These are phyloP conservation scores for Lentithecium fluviatile DNA, from an alignment of 495 filamentous ascomycete genomes.

Conservation along the genomic window DNA sequence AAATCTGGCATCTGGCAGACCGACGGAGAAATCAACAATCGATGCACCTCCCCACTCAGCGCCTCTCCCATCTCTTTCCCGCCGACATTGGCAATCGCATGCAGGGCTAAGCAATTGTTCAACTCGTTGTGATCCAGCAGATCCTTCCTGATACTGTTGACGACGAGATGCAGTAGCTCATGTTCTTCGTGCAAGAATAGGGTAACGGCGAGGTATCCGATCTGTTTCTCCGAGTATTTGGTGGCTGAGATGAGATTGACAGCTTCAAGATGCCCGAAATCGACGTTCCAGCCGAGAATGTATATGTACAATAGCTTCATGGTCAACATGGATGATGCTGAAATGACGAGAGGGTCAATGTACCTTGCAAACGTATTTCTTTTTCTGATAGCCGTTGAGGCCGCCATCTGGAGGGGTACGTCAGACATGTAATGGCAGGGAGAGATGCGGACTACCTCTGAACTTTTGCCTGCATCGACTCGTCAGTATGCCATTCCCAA, in stretches of 20 bases:
- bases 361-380: conserved; percentile 99
- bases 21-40: conserved; percentile 92
- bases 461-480: conserved; percentile 63
- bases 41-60: conserved; percentile 87
- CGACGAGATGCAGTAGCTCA: conserved; percentile 90
- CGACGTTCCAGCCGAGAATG: conserved; percentile 98
- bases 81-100: conserved; percentile 98
- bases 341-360: not conserved
- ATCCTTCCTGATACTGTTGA: conserved; percentile 98
- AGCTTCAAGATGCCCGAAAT: conserved; percentile 97
- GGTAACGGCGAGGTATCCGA: conserved; percentile 96
- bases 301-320: conserved; percentile 90
- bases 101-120: conserved; percentile 95
- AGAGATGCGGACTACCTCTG: conserved; percentile 53
- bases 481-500: conserved; percentile 29
- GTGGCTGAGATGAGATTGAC: conserved; percentile 94
- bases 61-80: conserved; percentile 97
- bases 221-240: conserved; percentile 99
- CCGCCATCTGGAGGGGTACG: conserved; percentile 60
- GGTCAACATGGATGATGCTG: conserved; percentile 32
- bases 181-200: conserved; percentile 96
- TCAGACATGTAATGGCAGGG: conserved; percentile 32
- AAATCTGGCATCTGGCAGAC: conserved; percentile 38
- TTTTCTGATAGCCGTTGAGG: conserved; percentile 95
- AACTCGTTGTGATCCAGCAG: conserved; percentile 91